Conservation (phyloP, 2,329 filamentous ascomycete species). For the Neophaeococcomyces mojaviensis region DNA sequence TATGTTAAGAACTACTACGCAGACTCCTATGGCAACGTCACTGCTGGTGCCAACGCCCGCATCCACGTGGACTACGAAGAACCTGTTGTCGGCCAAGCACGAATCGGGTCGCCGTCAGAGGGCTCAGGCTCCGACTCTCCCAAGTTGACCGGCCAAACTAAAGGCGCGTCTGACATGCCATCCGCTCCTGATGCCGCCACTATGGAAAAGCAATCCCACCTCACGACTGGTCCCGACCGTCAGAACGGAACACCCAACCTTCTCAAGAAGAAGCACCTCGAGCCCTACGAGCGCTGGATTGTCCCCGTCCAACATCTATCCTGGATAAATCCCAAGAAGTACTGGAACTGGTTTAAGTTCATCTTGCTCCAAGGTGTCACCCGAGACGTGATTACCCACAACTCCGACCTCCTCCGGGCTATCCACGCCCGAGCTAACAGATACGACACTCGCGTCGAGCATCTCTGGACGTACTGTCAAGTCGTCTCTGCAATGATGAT, state of each 20-base stretch:
- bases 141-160: not conserved
- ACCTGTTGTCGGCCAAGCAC: not conserved
- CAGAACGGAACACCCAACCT: not conserved
- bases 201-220: constrained; percentile 6
- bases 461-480: constrained; percentile 42
- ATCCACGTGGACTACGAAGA: not conserved
- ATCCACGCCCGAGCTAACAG: constrained; percentile 36
- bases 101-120: not conserved
- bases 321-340: constrained; percentile 10
- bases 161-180: constrained; percentile 1
- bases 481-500: constrained; percentile 35
- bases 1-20: constrained; percentile 21
- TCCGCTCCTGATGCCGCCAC: constrained; percentile 4
- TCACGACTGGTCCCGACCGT: not conserved
- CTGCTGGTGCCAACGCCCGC: constrained; percentile 7
- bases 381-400: constrained; percentile 35
- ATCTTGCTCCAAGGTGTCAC: constrained; percentile 29
- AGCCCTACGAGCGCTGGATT: constrained; percentile 11
- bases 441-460: constrained; percentile 42
- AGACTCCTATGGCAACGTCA: constrained; percentile 11
- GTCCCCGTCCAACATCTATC: constrained; percentile 11
- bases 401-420: constrained; percentile 31
- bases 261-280: constrained; percentile 6
- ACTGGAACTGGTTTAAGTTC: constrained; percentile 10
- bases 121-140: not conserved